Evolutionary conservation across 1,284 basidiomycete species (phyloP).

Genomic region (Neonothopanus nambi): DNA sequence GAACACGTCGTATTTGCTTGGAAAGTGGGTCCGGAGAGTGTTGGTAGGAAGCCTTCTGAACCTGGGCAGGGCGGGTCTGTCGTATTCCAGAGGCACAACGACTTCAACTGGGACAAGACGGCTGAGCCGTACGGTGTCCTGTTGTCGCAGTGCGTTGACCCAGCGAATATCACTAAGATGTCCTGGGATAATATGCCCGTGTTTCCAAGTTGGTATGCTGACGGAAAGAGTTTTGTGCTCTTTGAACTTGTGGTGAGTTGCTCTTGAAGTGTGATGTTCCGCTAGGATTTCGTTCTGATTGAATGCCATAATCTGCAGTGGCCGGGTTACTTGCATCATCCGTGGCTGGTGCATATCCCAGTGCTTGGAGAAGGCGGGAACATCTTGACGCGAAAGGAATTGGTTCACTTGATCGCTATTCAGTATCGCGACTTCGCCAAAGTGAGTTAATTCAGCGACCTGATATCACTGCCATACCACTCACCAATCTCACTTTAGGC

Average conservation of each 20-base stretch:
- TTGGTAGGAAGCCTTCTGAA: neutral
- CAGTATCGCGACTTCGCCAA: neutral
- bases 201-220: neutral
- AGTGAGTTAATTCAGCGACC: neutral
- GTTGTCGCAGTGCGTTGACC: neutral
- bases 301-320: neutral
- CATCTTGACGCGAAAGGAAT: neutral
- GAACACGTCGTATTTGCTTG: conserved; percentile 1
- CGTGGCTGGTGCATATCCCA: neutral
- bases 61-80: neutral
- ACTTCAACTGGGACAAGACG: neutral
- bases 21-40: neutral
- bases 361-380: neutral
- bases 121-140: neutral
- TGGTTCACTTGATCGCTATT: neutral
- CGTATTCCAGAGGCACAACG: neutral
- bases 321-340: neutral
- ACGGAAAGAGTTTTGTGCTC: neutral
- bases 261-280: neutral
- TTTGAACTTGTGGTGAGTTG: conserved; percentile 3
- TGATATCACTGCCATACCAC: neutral
- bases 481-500: neutral
- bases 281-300: neutral
- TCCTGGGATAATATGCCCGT: neutral
- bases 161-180: neutral